Evolutionary conservation across 192 early-diverging fungal species (phyloP).

Genomic region (Dispira parvispora): DNA sequence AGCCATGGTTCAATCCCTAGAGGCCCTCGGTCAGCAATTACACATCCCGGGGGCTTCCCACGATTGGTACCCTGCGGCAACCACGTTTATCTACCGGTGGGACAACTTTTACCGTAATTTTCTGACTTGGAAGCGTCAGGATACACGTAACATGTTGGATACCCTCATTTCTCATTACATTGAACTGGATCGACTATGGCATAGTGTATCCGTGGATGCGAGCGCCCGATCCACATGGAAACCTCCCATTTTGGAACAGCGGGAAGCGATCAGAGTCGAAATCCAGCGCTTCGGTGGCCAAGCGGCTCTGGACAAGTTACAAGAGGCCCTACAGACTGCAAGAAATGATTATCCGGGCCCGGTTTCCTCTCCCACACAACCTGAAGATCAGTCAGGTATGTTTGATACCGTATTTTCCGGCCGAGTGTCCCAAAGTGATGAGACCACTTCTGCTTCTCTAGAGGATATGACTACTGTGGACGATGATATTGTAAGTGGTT

Average conservation of each 20-base stretch:
- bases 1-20: background rate
- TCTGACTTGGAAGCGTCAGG: slow-evolving; percentile 50
- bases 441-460: background rate
- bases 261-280: slow-evolving; percentile 24
- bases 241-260: slow-evolving; percentile 41
- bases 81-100: slow-evolving; percentile 34
- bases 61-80: background rate
- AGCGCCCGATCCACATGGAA: slow-evolving; percentile 38
- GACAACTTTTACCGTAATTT: slow-evolving; percentile 42
- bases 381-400: background rate
- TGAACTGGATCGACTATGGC: slow-evolving; percentile 47
- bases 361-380: slow-evolving; percentile 3
- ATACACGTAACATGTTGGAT: slow-evolving; percentile 40
- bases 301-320: slow-evolving; percentile 23
- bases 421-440: background rate
- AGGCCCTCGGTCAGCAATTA: background rate
- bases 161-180: slow-evolving; percentile 46
- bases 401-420: background rate
- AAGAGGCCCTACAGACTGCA: slow-evolving; percentile 11
- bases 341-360: slow-evolving; percentile 9
- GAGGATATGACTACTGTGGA: background rate
- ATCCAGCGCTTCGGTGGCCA: slow-evolving; percentile 31
- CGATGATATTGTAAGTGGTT: too few relatives aligned
- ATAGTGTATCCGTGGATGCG: slow-evolving; percentile 31
- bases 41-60: background rate